Base-by-base conservation (phyloP, 441 rosid genomes). In the Sinapis alba region DNA sequence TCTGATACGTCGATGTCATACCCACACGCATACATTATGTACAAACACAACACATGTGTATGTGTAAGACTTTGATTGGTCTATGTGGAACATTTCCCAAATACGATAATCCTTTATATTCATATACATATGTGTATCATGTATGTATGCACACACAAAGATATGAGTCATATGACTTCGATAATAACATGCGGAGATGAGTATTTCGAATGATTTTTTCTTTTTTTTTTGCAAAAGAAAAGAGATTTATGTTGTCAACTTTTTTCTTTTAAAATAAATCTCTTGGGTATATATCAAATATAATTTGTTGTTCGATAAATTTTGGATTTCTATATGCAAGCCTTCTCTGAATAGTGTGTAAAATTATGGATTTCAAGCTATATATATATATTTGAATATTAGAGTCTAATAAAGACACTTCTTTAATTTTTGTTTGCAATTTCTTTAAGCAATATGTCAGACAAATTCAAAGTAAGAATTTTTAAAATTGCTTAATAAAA, bases 401-500 rank as follows among this genome's bases (percentile, higher is more conserved):
- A 69, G 61, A 38, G 65, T 16, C 51, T 63, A 57, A 32, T 64
- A 32, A 70, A 76, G 62, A 63, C 70, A 57, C 47, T 69, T 16
- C 34, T 43, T 28, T 20, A 66, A 64, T 45, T 57, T 23, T 11
- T 5, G 1, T 11, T 65, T 38, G 75, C 50, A 65, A 45, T 45
- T 59, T 64, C 56, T 30, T 23, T 23, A 26, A 32, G 24, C 67
- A 71, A 38, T n/a, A 78, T 78, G 77, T 73, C 73, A 78, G 77
- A 78, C 81, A 72, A 61, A 72, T 78, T 72, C 81, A 78, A 78
- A 72, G 81, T 28, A 38, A 72, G 59, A 78, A 60, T 19, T 47
- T 65, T 1, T 4, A 60, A 77, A 66, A 60, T 61, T 72, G 65
- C 77, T 65, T 66, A 66, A 78, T 72, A 66, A 78, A 71, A 78